Base-by-base conservation (phyloP, 208 protist species). In the Leptomonas pyrrhocoris region DNA sequence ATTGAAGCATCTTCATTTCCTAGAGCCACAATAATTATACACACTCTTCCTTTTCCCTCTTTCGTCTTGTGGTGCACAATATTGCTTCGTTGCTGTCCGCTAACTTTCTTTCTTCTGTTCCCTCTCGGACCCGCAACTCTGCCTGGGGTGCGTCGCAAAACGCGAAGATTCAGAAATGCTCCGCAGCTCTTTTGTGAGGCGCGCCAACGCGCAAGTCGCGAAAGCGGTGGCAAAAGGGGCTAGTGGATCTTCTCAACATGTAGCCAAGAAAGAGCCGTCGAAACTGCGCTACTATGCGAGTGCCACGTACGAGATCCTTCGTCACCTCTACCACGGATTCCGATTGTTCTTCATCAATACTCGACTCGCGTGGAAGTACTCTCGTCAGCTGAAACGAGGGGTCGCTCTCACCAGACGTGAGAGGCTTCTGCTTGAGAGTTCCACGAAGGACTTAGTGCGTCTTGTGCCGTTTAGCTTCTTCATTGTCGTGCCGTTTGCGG, bases 381-480 rank as follows among this genome's bases (percentile, higher is more conserved):
- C 87, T 27, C 84, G 88, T 13, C 92, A 93, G 56, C 77, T 96
- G 46, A 93, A 92, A 70, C 77, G 81, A 28, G 92, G 92, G 34
- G 88, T 94, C 34, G 89, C 92, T 38, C 82, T 96, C 34, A 96
- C 92, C 21, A 77, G 92, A 27, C 92, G 92, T 23, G 92, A 96
- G 74, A 87, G 92, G 5, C 74, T 93, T 49, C 80, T 96, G n/a
- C 74, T 99, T 45, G 86, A 98, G 50, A 90, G 92, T 46, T 98
- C 96, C 31, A 94, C 94, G 5, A 87, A 90, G 21, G 98, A 99
- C 81, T 71, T 99, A 53, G 73, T 98, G 38, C 92, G 97, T 27
- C 71, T 99, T 30, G 96, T 99, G 9, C 98, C 98, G 12, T 99
- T 99, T 92, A 92, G 92, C 67, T 94, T 99, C 59, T 98, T 99